These are phyloP conservation scores for Cynanchum wilfordii DNA, from an alignment of 257 asterid species.

Conservation along the genomic window DNA sequence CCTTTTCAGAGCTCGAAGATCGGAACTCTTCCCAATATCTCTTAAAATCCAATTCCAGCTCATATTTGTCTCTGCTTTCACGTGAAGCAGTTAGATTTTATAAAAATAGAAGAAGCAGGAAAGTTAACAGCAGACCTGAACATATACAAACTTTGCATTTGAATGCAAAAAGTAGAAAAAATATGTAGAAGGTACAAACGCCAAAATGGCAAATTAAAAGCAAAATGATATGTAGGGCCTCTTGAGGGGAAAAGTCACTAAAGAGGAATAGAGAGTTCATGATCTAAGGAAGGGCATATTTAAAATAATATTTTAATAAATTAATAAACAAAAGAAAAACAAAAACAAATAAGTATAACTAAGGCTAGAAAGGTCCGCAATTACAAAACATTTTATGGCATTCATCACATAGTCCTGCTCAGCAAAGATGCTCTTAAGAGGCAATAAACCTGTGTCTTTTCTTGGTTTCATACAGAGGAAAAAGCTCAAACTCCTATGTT, in stretches of 20 bases:
- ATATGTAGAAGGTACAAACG: not conserved
- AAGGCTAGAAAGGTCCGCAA: not conserved
- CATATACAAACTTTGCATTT: not conserved
- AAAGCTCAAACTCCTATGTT: not conserved
- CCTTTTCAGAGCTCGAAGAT: slow-evolving; percentile 67
- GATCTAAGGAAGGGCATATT: not conserved
- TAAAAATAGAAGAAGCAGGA: not conserved
- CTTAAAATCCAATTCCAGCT: slow-evolving; percentile 90
- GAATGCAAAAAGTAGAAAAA: not conserved
- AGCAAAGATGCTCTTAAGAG: not conserved
- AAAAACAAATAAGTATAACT: not conserved
- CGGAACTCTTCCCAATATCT: slow-evolving; percentile 98
- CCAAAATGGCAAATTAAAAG: not conserved
- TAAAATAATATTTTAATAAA: too few species aligned
- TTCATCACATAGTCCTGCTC: not conserved
- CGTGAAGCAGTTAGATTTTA: not conserved
- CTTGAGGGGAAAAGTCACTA: not conserved
- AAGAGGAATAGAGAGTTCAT: not conserved
- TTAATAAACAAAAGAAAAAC: not conserved
- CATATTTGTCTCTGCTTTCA: slow-evolving; percentile 56
- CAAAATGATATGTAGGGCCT: not conserved
- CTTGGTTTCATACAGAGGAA: not conserved
- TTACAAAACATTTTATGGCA: not conserved
- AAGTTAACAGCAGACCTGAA: slow-evolving; percentile 7
- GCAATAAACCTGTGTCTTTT: not conserved